Base-by-base conservation (phyloP, 371 early-diverging fungal species). In the Coemansia sp. region DNA sequence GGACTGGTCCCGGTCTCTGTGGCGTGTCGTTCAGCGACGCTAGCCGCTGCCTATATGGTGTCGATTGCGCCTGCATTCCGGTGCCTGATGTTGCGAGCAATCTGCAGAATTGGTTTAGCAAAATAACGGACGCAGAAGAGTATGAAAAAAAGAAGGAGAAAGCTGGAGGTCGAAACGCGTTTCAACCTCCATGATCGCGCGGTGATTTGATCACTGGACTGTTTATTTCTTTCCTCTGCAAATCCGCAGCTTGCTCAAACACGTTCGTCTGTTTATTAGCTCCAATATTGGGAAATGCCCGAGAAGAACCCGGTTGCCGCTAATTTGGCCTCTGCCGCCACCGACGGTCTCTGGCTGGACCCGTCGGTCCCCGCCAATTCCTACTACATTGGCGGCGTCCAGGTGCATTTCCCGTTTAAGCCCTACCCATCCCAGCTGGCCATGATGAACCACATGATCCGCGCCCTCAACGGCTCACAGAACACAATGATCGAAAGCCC, bases 401-500 rank as follows among this genome's bases (percentile, higher is more conserved):
- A 60, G 11, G 79, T 83, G 0, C 64, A 72, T 10, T 83, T 86
- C 50, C 87, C 88, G 7, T 85, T 76, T 60, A 67, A 78, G 55
- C 85, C 88, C 11, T 88, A 88, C 55, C 72, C 74, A 42, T 78
- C 83, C 40, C 87, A 87, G 64, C 68, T 82, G 16, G 63, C 68
- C 1, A 74, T 82, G 58, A 84, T 85, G 79, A 68, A 70, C 56
- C 81, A 82, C 57, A 76, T 85, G 55, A 67, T 86, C 30, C 63
- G 56, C 2, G 81, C 82, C 6, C 65, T 87, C 38, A 75, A 73
- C 49, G 48, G 54, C 4, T 42, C 64, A 39, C 62, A 65, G 40
- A 81, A 81, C 59, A 84, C 84, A 1, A 76, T 88, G 68, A 69
- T 88, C 16, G 87, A 87, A 64, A 82, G 82, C 45, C 86, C 86